Conservation (phyloP, 2,329 filamentous ascomycete genomes). For the Coniochaeta prunicola region DNA sequence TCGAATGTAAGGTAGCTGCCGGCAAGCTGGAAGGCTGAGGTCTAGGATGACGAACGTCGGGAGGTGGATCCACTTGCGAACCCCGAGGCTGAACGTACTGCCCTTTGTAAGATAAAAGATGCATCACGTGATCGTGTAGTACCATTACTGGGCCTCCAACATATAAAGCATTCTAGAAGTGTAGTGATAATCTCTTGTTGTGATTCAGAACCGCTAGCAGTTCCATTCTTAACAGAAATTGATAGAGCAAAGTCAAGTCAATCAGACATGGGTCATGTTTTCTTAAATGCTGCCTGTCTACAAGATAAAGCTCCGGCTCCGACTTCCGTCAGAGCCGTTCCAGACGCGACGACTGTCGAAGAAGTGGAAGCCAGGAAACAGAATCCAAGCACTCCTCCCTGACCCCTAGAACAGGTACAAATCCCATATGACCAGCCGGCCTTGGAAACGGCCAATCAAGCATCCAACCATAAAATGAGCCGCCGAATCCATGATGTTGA, state of each 20-base stretch:
- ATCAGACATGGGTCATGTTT: not conserved
- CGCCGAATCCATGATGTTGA: not conserved
- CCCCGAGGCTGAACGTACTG: not conserved
- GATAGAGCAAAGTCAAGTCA: not conserved
- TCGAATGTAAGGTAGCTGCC: not conserved
- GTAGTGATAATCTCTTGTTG: too few species aligned
- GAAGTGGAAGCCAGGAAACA: not conserved
- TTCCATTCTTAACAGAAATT: too few species aligned
- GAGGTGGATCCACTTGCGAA: not conserved
- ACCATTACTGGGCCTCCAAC: too few species aligned
- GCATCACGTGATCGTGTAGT: not conserved
- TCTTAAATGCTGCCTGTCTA: not conserved
- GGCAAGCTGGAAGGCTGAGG: not conserved
- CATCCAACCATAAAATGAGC: not conserved
- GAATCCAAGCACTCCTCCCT: not conserved
- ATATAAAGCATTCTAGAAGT: too few species aligned
- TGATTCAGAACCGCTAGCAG: too few species aligned
- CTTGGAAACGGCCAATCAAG: not conserved
- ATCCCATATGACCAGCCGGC: not conserved
- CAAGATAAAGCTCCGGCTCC: not conserved
- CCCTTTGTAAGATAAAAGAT: not conserved
- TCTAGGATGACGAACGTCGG: not conserved
- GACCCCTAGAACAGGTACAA: not conserved
- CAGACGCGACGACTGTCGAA: not conserved
- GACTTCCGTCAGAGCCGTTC: not conserved